Percentiles rank a stretch among this genome's conserved stretches.
Evolutionary conservation across 75 land plant genomes (phyloP).

Genomic region (Picea glauca): DNA sequence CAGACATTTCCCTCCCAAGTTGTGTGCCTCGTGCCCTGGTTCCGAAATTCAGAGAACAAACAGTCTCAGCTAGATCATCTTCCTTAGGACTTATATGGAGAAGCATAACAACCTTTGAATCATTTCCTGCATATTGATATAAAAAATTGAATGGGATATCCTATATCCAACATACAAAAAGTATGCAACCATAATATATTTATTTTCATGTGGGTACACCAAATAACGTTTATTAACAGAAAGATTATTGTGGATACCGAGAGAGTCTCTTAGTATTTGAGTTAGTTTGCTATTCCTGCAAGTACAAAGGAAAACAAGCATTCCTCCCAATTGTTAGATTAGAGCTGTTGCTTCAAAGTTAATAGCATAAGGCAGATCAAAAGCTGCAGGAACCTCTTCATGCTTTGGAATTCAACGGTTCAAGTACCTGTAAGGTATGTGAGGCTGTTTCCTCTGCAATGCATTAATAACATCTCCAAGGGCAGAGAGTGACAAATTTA

Average conservation of each 20-base stretch:
- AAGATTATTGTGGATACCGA: constrained; percentile 39
- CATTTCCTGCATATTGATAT: constrained; percentile 37
- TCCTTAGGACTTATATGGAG: constrained; percentile 73
- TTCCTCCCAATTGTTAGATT: too few relatives aligned
- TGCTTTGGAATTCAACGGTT: background rate
- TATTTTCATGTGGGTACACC: background rate
- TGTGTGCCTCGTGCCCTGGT: constrained; percentile 61
- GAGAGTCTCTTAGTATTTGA: constrained; percentile 76
- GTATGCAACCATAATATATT: background rate
- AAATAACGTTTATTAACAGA: constrained; percentile 1
- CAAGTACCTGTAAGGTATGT: constrained; percentile 70
- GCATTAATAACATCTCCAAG: constrained; percentile 82
- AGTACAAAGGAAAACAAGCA: background rate
- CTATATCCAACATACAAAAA: background rate
- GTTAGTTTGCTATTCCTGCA: constrained; percentile 96
- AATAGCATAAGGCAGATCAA: too few relatives aligned
- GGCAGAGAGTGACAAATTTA: constrained; percentile 80
- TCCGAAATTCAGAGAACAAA: constrained; percentile 73
- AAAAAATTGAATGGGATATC: background rate
- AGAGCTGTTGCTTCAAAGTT: too few relatives aligned
- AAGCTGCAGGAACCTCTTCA: background rate
- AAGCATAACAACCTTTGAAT: constrained; percentile 83
- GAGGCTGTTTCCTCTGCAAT: constrained; percentile 49
- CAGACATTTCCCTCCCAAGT: constrained; percentile 34
- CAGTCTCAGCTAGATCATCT: constrained; percentile 71